Evolutionary conservation across 1,284 basidiomycete genomes (phyloP).

Genomic region (Sporisorium sorghi): DNA sequence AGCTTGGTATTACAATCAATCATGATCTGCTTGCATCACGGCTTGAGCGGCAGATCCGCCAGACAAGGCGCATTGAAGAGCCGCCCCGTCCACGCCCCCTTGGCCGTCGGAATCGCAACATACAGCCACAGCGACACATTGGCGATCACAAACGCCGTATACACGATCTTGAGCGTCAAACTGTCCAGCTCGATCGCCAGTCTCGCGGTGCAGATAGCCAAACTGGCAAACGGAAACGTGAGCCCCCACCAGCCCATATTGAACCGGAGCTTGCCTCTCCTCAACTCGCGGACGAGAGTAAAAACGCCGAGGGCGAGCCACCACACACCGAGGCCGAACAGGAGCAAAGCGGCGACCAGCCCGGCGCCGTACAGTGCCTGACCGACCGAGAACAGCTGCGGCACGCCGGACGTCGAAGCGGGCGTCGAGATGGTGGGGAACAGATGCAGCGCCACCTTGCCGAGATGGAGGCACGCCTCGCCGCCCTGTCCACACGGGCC

Average conservation of each 20-base stretch:
- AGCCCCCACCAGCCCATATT: constrained; percentile 64
- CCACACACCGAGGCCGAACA: constrained; percentile 72
- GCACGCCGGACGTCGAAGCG: constrained; percentile 19
- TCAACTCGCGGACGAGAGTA: constrained; percentile 56
- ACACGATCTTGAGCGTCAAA: constrained; percentile 55
- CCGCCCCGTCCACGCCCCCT: constrained; percentile 51
- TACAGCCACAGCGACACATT: constrained; percentile 52
- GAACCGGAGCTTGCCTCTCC: constrained; percentile 53
- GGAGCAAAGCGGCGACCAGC: constrained; percentile 67
- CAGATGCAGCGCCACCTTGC: constrained; percentile 28
- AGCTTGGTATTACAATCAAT: background rate
- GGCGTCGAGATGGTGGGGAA: too few relatives aligned
- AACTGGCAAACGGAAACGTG: constrained; percentile 56
- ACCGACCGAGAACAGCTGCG: constrained; percentile 42
- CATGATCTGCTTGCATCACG: background rate
- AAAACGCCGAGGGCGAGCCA: constrained; percentile 71
- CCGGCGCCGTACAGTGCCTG: too few relatives aligned
- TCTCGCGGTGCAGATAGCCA: constrained; percentile 46
- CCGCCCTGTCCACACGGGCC: constrained; percentile 76
- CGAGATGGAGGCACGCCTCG: too few relatives aligned
- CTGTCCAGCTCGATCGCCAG: constrained; percentile 57
- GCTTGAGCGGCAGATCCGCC: constrained; percentile 57
- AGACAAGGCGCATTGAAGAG: constrained; percentile 62
- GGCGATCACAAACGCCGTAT: constrained; percentile 48
- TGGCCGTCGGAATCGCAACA: constrained; percentile 56